Evolutionary conservation across 768 basidiomycete genomes (phyloP), one percentile per base, ranked within the genome.

Genomic region (Chalciporus sphaerocephalus): DNA sequence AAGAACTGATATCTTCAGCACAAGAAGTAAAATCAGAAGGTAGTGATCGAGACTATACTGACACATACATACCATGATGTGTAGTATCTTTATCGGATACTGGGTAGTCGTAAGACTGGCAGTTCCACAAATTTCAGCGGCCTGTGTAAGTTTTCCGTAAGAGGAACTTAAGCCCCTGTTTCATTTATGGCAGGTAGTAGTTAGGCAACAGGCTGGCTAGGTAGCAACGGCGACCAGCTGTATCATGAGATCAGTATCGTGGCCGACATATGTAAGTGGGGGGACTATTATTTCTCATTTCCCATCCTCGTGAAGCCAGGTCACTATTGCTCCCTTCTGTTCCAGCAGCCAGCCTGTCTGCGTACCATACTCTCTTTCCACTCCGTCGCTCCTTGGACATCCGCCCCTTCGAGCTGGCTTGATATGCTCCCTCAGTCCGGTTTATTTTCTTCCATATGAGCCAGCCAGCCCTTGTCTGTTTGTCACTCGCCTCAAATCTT

Each of bases 1-100:
- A 2, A 93, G 74, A 22, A 92, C 87, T 20, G 81, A 82, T 35
- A 93, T 88, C 85, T 88, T 90, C 90, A 92, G 45, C 10, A 32
- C 28, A 10, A 13, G 30, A 16, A 34, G 32, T 51, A 48, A 53
- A 12, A 15, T 21, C 32, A 33, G 21, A 13, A 16, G 15, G 17
- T 20, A 36, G 16, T 40, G 36, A n/a, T n/a, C 15, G 7, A 18
- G 27, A 24, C 54, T 44, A 41, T 45, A 55, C 51, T 51, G 62
- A 56, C 39, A 27, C 20, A n/a, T 27, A 16, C 44, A 32, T 30
- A 50, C 48, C 12, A 56, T 46, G 27, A 47, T 53, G 49, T 47
- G 27, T 33, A 49, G 40, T 27, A 25, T 11, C 24, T 11, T 28
- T 28, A 28, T 28, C 28, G 28, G 28, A 13, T 28, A 28, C 28